Evolutionary conservation across 768 basidiomycete genomes (phyloP).

Genomic region (Lactarius psammicola): DNA sequence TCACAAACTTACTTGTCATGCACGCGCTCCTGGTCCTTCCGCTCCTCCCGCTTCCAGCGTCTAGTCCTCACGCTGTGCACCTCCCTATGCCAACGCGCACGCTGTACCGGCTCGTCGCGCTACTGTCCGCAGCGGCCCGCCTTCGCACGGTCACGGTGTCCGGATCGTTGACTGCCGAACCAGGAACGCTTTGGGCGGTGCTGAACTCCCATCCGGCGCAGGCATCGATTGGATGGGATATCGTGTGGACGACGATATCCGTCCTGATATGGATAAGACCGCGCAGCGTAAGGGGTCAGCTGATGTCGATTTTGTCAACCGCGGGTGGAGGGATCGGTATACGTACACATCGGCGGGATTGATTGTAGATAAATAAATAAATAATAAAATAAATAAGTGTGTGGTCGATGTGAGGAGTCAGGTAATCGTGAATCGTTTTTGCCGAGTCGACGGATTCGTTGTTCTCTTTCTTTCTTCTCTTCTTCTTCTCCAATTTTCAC

Average conservation of each 20-base stretch:
- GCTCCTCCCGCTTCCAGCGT: conserved; percentile 37
- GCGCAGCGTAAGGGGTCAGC: background rate
- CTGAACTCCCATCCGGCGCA: conserved; percentile 59
- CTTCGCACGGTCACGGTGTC: conserved; percentile 34
- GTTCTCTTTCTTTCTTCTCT: background rate
- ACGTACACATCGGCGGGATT: background rate
- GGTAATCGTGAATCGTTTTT: background rate
- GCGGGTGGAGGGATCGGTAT: background rate
- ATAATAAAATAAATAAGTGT: background rate
- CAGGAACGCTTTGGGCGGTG: conserved; percentile 37
- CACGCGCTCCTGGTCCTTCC: conserved; percentile 57
- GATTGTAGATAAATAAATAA: conserved; percentile 2
- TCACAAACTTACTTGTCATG: conserved; percentile 59
- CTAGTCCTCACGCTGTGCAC: conserved; percentile 12
- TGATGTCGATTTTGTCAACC: background rate
- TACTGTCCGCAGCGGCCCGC: conserved; percentile 39
- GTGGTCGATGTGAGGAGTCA: background rate
- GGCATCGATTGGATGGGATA: conserved; percentile 63
- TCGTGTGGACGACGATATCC: conserved; percentile 53
- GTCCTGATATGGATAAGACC: conserved; percentile 40
- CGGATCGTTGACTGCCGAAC: conserved; percentile 30
- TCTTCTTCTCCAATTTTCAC: background rate
- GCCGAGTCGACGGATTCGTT: background rate
- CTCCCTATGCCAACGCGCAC: conserved; percentile 34
- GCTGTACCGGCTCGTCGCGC: conserved; percentile 41